These are phyloP conservation scores for Dendrobium catenatum DNA, from an alignment of 106 monocot species.

Conservation along the genomic window DNA sequence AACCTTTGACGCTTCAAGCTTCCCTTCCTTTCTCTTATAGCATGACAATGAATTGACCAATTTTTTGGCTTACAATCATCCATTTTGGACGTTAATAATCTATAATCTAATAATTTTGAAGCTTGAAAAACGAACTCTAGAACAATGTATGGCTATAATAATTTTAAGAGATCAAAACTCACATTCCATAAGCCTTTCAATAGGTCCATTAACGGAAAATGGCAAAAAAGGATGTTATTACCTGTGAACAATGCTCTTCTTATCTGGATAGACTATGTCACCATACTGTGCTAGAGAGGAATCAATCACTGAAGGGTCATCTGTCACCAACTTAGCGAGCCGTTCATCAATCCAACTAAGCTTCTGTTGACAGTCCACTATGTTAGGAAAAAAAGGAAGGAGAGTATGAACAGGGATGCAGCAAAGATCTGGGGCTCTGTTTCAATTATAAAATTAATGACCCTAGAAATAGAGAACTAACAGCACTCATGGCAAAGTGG, in stretches of 20 bases:
- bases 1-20: neutral
- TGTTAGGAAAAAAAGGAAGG: neutral
- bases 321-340: constrained; percentile 76
- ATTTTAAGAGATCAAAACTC: neutral
- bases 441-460: neutral
- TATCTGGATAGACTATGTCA: constrained; percentile 82
- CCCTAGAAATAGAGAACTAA: constrained; percentile 26
- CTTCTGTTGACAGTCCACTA: constrained; percentile 33
- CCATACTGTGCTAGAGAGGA: constrained; percentile 82
- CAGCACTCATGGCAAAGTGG: constrained; percentile 67
- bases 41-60: neutral
- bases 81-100: neutral
- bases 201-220: neutral
- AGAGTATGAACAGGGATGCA: neutral
- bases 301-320: constrained; percentile 95
- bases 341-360: constrained; percentile 78
- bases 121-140: neutral
- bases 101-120: neutral
- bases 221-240: constrained; percentile 15
- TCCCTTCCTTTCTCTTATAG: neutral
- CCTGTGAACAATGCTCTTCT: constrained; percentile 83
- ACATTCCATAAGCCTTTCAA: neutral
- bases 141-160: neutral
- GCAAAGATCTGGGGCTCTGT: neutral
- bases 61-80: neutral